phyloP scores from a whole-genome alignment of 306 rosid species.

The Acacia crassicarpa region DNA sequence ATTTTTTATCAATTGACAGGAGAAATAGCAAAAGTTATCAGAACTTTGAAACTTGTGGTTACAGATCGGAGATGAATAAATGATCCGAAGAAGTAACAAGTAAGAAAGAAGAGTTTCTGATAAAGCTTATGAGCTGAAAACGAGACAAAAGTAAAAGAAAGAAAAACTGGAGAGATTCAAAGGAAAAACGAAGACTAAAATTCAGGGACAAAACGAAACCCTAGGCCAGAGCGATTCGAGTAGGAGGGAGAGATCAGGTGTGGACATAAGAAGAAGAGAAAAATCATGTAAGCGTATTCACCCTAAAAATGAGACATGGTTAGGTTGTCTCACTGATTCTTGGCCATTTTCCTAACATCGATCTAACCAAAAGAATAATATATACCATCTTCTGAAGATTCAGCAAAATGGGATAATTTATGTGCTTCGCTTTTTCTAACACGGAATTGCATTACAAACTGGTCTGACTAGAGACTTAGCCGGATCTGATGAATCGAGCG shows the following conservation, averaged over 20 bases:
- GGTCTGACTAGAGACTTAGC: slow-evolving; percentile 27
- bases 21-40: background rate
- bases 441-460: slow-evolving; percentile 37
- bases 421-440: slow-evolving; percentile 21
- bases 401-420: background rate
- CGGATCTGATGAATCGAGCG: slow-evolving; percentile 41
- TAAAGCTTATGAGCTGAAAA: background rate
- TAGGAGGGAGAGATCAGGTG: background rate
- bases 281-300: background rate
- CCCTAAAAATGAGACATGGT: background rate
- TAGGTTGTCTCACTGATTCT: background rate
- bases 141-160: background rate
- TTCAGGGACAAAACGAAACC: background rate
- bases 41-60: background rate
- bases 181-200: background rate
- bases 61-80: background rate
- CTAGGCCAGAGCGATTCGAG: background rate
- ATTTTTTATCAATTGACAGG: background rate
- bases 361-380: background rate
- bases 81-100: background rate
- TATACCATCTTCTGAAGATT: background rate
- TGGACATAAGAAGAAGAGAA: background rate
- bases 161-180: background rate
- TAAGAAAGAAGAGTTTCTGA: background rate
- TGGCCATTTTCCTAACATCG: background rate